phyloP scores from a whole-genome alignment of 495 filamentous ascomycete genomes.

The Talaromyces proteolyticus region DNA sequence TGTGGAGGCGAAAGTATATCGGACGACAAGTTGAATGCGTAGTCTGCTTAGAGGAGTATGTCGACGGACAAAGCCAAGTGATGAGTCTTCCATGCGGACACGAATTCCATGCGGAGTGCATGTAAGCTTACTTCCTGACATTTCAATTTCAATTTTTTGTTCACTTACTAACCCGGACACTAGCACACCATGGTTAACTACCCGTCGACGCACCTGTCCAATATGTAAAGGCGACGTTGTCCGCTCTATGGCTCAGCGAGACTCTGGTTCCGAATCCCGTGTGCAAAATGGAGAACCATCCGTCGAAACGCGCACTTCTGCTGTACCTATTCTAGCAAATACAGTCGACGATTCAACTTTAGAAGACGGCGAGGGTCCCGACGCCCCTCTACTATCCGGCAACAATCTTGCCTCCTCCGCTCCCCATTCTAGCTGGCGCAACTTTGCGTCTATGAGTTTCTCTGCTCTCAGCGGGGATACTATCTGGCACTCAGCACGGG shows the following conservation, averaged over 20 bases:
- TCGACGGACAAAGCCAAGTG: conserved; percentile 88
- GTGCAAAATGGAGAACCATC: not conserved
- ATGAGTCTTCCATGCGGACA: conserved; percentile 99
- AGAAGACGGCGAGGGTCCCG: conserved; percentile 30
- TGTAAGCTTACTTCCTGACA: conserved; percentile 59
- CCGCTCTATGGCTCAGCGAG: conserved; percentile 41
- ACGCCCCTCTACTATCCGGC: conserved; percentile 33
- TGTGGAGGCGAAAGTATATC: conserved; percentile 77
- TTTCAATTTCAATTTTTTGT: not conserved
- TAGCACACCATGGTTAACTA: conserved; percentile 97
- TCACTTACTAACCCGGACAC: conserved; percentile 16
- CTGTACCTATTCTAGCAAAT: not conserved
- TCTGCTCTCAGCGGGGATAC: conserved; percentile 46
- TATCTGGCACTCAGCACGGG: conserved; percentile 41
- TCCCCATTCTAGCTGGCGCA: conserved; percentile 33
- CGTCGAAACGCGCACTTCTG: not conserved
- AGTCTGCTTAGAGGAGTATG: conserved; percentile 95
- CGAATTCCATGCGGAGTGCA: conserved; percentile 97
- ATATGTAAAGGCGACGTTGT: conserved; percentile 99
- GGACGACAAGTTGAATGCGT: conserved; percentile 89
- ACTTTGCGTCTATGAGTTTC: conserved; percentile 38
- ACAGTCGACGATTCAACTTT: conserved; percentile 17
- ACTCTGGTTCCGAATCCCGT: not conserved
- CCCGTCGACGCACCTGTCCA: conserved; percentile 87
- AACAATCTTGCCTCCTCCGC: conserved; percentile 24